Percentiles rank a stretch among this genome's conserved stretches.
These are phyloP conservation scores for Thalia dealbata DNA, from an alignment of 176 grass and related monocot species.

Conservation along the genomic window DNA sequence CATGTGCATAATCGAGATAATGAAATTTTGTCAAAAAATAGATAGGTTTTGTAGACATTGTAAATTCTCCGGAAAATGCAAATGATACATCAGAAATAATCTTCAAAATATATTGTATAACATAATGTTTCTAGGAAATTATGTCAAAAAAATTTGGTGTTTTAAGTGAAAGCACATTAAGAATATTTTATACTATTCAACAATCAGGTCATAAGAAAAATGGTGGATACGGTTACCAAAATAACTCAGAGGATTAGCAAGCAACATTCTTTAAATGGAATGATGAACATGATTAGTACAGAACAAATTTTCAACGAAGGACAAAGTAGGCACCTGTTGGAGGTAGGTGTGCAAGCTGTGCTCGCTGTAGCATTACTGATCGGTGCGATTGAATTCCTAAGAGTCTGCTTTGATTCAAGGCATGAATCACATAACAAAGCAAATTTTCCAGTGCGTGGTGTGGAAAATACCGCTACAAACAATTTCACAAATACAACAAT, in stretches of 20 bases:
- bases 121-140: too few species aligned
- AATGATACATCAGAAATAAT: too few species aligned
- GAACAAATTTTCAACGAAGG: too few species aligned
- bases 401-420: slow-evolving; percentile 29
- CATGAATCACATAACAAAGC: slow-evolving; percentile 48
- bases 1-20: too few species aligned
- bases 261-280: neutral
- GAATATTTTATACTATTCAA: too few species aligned
- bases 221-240: neutral
- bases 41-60: too few species aligned
- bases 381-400: slow-evolving; percentile 10
- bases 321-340: slow-evolving; percentile 3
- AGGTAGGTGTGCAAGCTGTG: neutral
- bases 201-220: neutral
- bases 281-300: neutral
- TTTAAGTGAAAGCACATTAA: too few species aligned
- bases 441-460: slow-evolving; percentile 35
- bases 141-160: too few species aligned
- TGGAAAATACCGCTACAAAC: slow-evolving; percentile 34
- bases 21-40: too few species aligned
- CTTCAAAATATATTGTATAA: too few species aligned
- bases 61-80: too few species aligned
- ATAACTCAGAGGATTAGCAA: neutral
- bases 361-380: neutral
- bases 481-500: neutral